Percentiles rank a stretch among this genome's conserved stretches.
These are phyloP conservation scores for Paramecium sonneborni DNA, from an alignment of 73 alveolate species.

Conservation along the genomic window DNA sequence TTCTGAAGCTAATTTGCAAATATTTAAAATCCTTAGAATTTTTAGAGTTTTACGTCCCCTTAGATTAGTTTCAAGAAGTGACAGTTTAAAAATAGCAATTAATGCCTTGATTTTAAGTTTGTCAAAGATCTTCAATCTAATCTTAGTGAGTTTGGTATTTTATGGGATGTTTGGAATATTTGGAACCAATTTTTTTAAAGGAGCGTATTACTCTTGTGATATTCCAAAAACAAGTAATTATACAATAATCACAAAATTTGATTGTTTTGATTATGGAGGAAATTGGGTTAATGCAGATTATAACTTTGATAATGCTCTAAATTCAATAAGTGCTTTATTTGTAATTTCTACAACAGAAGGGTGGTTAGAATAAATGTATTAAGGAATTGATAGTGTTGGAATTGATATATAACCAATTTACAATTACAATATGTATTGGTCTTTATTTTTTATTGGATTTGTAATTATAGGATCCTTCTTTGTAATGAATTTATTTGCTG, in stretches of 20 bases:
- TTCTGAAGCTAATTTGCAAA: constrained; percentile 18
- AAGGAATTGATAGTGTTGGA: constrained; percentile 67
- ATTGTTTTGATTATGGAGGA: constrained; percentile 54
- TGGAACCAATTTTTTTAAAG: constrained; percentile 79
- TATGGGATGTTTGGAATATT: constrained; percentile 79
- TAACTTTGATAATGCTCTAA: constrained; percentile 76
- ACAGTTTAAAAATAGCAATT: constrained; percentile 78
- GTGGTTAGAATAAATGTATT: constrained; percentile 70
- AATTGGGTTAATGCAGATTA: constrained; percentile 57
- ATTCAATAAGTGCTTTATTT: constrained; percentile 74
- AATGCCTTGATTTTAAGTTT: constrained; percentile 69
- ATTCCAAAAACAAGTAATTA: neutral
- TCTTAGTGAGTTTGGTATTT: constrained; percentile 73
- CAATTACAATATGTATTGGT: constrained; percentile 48
- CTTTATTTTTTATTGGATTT: constrained; percentile 65
- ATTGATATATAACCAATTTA: constrained; percentile 64
- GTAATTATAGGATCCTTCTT: constrained; percentile 71
- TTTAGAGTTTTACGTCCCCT: constrained; percentile 82
- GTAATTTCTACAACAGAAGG: constrained; percentile 74
- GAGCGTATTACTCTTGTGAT: constrained; percentile 37
- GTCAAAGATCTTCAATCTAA: constrained; percentile 77
- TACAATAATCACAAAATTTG: constrained; percentile 63
- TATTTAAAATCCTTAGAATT: constrained; percentile 77
- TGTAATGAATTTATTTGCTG: constrained; percentile 72
- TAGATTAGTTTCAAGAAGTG: constrained; percentile 79